Conservation (phyloP, 208 protist species). For the Trypanosoma grayi region DNA sequence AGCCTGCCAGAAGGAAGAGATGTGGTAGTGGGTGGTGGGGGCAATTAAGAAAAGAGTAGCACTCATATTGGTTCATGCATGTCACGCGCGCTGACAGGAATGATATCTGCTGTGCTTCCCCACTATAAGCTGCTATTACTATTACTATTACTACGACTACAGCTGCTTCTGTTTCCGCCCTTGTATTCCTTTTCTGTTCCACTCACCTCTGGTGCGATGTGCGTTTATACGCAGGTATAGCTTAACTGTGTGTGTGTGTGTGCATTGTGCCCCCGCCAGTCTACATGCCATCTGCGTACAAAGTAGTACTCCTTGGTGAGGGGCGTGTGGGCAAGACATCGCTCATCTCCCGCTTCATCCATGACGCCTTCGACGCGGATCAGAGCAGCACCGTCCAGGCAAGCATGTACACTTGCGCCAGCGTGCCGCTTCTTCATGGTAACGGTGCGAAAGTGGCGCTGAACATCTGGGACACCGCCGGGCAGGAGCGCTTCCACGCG, state of each 20-base stretch:
- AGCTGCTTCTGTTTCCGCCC: background rate
- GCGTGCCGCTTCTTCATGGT: conserved; percentile 43
- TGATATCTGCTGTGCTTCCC: too few species aligned
- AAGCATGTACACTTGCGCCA: conserved; percentile 57
- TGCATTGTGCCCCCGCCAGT: background rate
- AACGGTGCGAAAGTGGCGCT: conserved; percentile 42
- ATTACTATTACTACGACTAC: too few species aligned
- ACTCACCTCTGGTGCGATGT: background rate
- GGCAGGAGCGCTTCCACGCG: conserved; percentile 83
- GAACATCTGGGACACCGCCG: conserved; percentile 68
- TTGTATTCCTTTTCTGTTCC: conserved; percentile 13
- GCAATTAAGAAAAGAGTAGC: too few species aligned
- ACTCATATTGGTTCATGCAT: too few species aligned
- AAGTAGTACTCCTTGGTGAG: conserved; percentile 82
- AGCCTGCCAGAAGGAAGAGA: too few species aligned
- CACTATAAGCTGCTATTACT: too few species aligned
- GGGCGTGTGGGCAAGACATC: conserved; percentile 86
- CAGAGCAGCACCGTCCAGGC: conserved; percentile 70
- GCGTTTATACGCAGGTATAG: too few species aligned
- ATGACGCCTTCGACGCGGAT: conserved; percentile 60
- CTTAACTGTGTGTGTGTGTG: too few species aligned
- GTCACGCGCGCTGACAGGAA: too few species aligned
- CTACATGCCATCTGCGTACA: conserved; percentile 30
- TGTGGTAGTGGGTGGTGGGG: too few species aligned
- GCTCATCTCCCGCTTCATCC: conserved; percentile 68